Conservation (phyloP, 2,329 filamentous ascomycete genomes). For the Myrmaecium sp. region DNA sequence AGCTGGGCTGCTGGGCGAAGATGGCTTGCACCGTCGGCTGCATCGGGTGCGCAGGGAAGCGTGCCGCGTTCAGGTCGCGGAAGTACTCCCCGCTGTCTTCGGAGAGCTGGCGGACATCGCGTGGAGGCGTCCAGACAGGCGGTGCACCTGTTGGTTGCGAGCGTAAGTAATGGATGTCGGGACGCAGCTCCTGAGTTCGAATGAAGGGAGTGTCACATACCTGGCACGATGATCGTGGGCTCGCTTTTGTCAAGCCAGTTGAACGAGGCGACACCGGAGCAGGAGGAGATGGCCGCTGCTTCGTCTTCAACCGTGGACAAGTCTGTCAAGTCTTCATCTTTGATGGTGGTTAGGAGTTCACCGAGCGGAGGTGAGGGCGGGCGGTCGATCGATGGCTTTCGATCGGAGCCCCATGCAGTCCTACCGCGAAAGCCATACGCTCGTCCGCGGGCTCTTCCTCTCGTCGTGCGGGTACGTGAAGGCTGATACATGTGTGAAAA, state of each 20-base stretch:
- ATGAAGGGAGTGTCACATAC: slow-evolving; percentile 11
- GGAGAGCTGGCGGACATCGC: slow-evolving; percentile 15
- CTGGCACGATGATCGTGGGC: slow-evolving; percentile 29
- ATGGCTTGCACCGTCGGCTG: slow-evolving; percentile 33
- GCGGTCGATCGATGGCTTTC: too few relatives aligned
- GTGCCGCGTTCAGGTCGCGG: slow-evolving; percentile 37
- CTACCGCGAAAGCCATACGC: too few relatives aligned
- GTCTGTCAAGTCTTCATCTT: slow-evolving; percentile 5
- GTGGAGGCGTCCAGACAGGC: slow-evolving; percentile 32
- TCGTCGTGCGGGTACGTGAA: too few relatives aligned
- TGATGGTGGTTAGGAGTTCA: slow-evolving; percentile 10
- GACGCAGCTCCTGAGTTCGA: background rate
- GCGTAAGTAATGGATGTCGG: background rate
- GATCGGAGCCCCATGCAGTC: too few relatives aligned
- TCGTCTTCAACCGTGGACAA: slow-evolving; percentile 2
- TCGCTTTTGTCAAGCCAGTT: slow-evolving; percentile 28
- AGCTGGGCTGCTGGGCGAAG: slow-evolving; percentile 20
- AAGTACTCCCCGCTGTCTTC: slow-evolving; percentile 34
- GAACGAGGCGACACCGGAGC: slow-evolving; percentile 32
- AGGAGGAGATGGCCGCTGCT: slow-evolving; percentile 19
- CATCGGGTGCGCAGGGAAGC: slow-evolving; percentile 31
- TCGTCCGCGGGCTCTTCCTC: too few relatives aligned
- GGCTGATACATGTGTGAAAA: too few relatives aligned
- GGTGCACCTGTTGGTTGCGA: slow-evolving; percentile 26
- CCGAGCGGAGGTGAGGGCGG: slow-evolving; percentile 14